A percentile compares a stretch with the other conserved stretches of the same genome.
phyloP scores from a whole-genome alignment of 1,284 basidiomycete species.

The Coniferiporia sulphurascens region DNA sequence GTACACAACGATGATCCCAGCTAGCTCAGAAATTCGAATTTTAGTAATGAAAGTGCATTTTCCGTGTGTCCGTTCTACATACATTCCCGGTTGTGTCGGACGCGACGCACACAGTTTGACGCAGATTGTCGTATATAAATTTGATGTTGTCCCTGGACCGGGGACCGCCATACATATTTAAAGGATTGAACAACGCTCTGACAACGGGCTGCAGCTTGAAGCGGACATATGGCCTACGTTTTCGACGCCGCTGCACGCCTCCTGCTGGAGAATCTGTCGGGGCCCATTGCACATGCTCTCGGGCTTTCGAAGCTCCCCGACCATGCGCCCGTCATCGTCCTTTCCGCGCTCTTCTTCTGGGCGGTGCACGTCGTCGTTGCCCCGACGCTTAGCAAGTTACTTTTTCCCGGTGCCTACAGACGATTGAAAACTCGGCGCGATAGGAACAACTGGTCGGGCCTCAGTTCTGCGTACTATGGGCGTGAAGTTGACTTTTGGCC shows the following conservation, averaged over 20 bases:
- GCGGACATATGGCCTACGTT: neutral
- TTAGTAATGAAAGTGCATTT: no score
- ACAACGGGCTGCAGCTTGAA: no score
- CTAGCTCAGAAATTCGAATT: no score
- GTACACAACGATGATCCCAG: no score
- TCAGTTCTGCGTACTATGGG: neutral
- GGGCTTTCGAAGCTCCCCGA: slow-evolving; percentile 43
- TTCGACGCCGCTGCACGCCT: neutral
- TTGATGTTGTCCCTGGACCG: no score
- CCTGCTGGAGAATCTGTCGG: slow-evolving; percentile 4
- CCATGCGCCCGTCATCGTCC: slow-evolving; percentile 64
- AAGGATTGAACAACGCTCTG: no score
- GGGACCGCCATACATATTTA: no score
- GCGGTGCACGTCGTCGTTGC: slow-evolving; percentile 46
- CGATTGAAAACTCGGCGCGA: slow-evolving; percentile 35
- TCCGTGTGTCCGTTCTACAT: no score
- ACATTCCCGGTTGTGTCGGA: no score
- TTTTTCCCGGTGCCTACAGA: slow-evolving; percentile 41
- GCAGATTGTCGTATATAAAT: no score
- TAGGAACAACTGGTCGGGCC: slow-evolving; percentile 49
- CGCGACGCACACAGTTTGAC: no score
- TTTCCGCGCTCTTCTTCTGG: slow-evolving; percentile 46
- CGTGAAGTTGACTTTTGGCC: neutral
- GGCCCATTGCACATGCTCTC: slow-evolving; percentile 19
- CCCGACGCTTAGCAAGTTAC: slow-evolving; percentile 39